Evolutionary conservation across 129 eudicot genomes (phyloP).

Genomic region (carrot (Daucus carota)): DNA sequence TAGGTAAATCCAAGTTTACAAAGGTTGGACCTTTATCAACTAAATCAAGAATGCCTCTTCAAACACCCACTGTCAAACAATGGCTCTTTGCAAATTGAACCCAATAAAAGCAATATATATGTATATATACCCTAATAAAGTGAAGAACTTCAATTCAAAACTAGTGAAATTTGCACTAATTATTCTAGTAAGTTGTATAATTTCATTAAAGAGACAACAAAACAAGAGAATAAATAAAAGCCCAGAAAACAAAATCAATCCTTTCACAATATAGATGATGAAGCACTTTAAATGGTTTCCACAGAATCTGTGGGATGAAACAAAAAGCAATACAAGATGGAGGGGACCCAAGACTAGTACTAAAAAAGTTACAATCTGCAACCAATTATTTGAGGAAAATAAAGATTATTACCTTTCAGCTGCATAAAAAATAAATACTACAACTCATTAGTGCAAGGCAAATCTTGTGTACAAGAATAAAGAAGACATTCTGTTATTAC

Average conservation of each 20-base stretch:
- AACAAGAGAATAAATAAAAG: constrained; percentile 7
- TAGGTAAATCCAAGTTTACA: constrained; percentile 8
- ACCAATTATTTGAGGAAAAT: background rate
- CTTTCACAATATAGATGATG: constrained; percentile 3
- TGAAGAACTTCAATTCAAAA: background rate
- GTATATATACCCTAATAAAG: background rate
- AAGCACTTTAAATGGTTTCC: constrained; percentile 10
- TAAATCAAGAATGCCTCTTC: background rate
- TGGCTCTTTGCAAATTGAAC: background rate
- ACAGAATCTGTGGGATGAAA: constrained; percentile 6
- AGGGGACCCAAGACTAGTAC: constrained; percentile 6
- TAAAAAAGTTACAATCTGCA: background rate
- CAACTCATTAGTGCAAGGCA: constrained; percentile 9
- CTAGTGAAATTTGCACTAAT: background rate
- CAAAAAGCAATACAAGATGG: constrained; percentile 11
- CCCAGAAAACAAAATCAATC: constrained; percentile 32
- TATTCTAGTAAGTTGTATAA: background rate
- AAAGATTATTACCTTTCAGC: background rate
- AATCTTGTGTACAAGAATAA: constrained; percentile 13
- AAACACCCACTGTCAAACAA: background rate
- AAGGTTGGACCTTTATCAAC: background rate
- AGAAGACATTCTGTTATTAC: constrained; percentile 12
- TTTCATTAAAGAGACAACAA: constrained; percentile 5
- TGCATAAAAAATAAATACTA: background rate
- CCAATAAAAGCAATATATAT: background rate